phyloP scores from a whole-genome alignment of 164 flowering plant genomes.

The Vitis rotundifolia region DNA sequence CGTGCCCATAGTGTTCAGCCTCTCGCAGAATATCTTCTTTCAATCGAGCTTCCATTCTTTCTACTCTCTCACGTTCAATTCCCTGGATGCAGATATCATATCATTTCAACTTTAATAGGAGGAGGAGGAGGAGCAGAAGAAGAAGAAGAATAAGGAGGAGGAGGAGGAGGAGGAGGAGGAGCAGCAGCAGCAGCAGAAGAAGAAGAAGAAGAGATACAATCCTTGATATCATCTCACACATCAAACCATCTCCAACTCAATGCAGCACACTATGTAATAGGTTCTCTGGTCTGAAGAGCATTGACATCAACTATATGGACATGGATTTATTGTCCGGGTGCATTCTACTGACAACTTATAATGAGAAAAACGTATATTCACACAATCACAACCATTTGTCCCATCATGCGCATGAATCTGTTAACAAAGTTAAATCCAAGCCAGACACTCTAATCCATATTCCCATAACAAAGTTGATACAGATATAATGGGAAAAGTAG shows the following conservation, averaged over 20 bases:
- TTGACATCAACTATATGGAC: not conserved
- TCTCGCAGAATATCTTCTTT: slow-evolving; percentile 90
- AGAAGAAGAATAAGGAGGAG: too few species aligned
- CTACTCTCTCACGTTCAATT: slow-evolving; percentile 89
- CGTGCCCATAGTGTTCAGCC: slow-evolving; percentile 76
- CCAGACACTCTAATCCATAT: not conserved
- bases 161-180: too few species aligned
- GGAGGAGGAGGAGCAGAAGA: too few species aligned
- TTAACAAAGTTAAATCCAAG: not conserved
- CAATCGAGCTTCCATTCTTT: slow-evolving; percentile 90
- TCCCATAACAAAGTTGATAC: not conserved
- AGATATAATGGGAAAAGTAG: not conserved
- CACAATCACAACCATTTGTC: not conserved
- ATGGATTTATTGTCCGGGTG: not conserved
- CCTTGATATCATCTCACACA: not conserved
- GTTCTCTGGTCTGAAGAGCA: not conserved
- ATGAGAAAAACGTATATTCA: not conserved
- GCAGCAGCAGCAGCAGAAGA: too few species aligned
- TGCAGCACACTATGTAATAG: not conserved
- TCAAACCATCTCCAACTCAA: not conserved
- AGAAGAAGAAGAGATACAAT: not conserved
- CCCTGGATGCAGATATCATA: slow-evolving; percentile 49
- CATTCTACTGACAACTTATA: not conserved
- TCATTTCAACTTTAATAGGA: not conserved
- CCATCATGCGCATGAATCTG: slow-evolving; percentile 3